phyloP scores from a whole-genome alignment of 2,329 filamentous ascomycete genomes.

The Fusarium penzigii region DNA sequence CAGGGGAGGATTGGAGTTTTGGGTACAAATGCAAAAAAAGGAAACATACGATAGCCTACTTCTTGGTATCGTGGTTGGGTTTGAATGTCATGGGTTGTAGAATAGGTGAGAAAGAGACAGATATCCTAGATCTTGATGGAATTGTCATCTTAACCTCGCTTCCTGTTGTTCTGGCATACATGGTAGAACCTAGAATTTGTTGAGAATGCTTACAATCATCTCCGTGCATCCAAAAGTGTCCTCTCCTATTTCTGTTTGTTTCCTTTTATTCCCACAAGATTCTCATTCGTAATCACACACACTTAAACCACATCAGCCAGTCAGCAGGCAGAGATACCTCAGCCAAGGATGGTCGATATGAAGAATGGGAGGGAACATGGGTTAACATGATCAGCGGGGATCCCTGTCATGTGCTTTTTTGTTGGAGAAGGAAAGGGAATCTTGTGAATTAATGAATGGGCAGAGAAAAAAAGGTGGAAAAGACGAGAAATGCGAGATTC shows the following conservation, averaged over 20 bases:
- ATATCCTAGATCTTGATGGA: background rate
- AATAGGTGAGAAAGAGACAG: background rate
- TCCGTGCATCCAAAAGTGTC: too few relatives aligned
- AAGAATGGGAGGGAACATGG: background rate
- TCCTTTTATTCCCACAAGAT: too few relatives aligned
- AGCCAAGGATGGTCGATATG: background rate
- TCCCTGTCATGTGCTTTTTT: background rate
- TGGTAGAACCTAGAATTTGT: too few relatives aligned
- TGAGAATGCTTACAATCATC: too few relatives aligned
- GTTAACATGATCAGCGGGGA: slow-evolving; percentile 19
- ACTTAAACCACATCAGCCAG: background rate
- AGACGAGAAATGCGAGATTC: background rate
- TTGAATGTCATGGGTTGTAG: background rate
- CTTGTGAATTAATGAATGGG: background rate
- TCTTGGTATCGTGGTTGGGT: too few relatives aligned
- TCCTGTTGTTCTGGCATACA: too few relatives aligned
- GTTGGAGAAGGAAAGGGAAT: slow-evolving; percentile 1
- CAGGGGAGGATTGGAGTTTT: too few relatives aligned
- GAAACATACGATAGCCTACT: too few relatives aligned
- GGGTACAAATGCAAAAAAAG: too few relatives aligned
- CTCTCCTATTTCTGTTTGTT: too few relatives aligned
- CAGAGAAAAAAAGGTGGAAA: background rate
- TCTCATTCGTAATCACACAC: too few relatives aligned
- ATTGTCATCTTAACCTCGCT: too few relatives aligned
- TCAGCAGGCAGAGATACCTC: background rate